Percentiles rank a stretch among this genome's conserved stretches.
Evolutionary conservation across 192 early-diverging fungal species (phyloP).

Genomic region (Rhizoclosmatium globosum): DNA sequence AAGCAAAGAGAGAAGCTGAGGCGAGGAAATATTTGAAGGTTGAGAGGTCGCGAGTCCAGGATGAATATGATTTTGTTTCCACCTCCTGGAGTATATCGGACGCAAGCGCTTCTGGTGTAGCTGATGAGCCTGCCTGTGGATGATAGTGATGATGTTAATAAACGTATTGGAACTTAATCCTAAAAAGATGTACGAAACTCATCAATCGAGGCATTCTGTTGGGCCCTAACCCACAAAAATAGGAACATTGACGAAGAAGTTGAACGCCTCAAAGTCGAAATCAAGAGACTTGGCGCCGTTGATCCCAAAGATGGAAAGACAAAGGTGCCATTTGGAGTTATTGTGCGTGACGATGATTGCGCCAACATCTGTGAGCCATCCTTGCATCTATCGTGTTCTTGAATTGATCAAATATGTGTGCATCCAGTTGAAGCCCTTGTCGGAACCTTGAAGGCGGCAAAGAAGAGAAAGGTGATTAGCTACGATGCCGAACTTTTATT

Average conservation of each 20-base stretch:
- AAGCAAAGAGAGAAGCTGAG: conserved; percentile 2
- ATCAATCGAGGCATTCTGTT: too few species aligned
- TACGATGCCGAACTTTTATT: conserved; percentile 40
- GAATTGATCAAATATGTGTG: neutral
- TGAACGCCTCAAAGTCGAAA: conserved; percentile 48
- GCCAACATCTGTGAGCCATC: conserved; percentile 53
- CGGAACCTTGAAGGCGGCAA: conserved; percentile 62
- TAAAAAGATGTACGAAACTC: too few species aligned
- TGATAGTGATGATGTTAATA: neutral
- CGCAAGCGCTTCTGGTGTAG: conserved; percentile 27
- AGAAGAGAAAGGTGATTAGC: conserved; percentile 58
- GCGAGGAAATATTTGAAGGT: conserved; percentile 3
- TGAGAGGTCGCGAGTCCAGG: conserved; percentile 12
- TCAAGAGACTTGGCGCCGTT: conserved; percentile 48
- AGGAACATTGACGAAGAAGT: conserved; percentile 55
- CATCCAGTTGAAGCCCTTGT: conserved; percentile 57
- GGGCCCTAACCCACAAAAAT: neutral
- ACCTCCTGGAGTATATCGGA: conserved; percentile 15
- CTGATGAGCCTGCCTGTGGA: conserved; percentile 43
- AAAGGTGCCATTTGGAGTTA: conserved; percentile 57
- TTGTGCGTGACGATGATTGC: conserved; percentile 58
- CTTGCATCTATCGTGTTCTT: neutral
- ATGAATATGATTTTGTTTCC: conserved; percentile 35
- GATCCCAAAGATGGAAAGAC: conserved; percentile 37
- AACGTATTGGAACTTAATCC: too few species aligned